phyloP scores from a whole-genome alignment of 2,329 filamentous ascomycete genomes.

The Rhinocladiella similis region DNA sequence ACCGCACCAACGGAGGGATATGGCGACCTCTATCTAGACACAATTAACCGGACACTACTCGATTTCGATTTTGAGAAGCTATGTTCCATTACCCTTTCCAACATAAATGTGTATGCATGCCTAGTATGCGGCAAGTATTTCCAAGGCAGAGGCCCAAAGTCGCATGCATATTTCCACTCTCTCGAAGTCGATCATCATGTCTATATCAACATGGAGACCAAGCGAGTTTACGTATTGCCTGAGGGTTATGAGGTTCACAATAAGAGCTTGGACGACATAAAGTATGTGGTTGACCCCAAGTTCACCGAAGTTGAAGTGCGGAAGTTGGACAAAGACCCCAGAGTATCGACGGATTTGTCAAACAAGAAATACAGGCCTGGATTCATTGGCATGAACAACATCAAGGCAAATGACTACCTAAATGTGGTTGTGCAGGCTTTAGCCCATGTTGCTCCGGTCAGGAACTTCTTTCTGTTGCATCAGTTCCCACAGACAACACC shows the following conservation, averaged over 20 bases:
- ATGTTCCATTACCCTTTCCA: conserved; percentile 91
- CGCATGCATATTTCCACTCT: conserved; percentile 95
- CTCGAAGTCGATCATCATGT: conserved; percentile 95
- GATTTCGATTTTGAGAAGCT: conserved; percentile 99
- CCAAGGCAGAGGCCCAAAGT: conserved; percentile 88
- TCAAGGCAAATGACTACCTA: conserved; percentile 98
- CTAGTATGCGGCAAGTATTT: conserved; percentile 98
- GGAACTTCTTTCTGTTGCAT: conserved; percentile 90
- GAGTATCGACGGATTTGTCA: conserved; percentile 69
- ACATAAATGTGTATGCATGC: conserved; percentile 98
- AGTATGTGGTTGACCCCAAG: conserved; percentile 90
- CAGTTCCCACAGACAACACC: conserved; percentile 68
- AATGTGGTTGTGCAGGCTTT: conserved; percentile 93
- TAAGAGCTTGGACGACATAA: conserved; percentile 95
- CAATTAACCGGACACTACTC: conserved; percentile 85
- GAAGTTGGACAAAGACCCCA: conserved; percentile 67
- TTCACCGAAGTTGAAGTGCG: conserved; percentile 79
- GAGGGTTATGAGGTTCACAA: conserved; percentile 97
- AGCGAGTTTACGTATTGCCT: conserved; percentile 86
- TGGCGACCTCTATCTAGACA: conserved; percentile 95
- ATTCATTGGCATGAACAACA: conserved; percentile 99
- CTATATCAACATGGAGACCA: conserved; percentile 95
- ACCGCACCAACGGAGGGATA: conserved; percentile 82
- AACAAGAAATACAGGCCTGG: conserved; percentile 85
- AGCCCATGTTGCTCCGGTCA: conserved; percentile 82